Evolutionary conservation across 257 asterid species (phyloP), one percentile per base, ranked within the genome.

Genomic region (Solanum peruvianum): DNA sequence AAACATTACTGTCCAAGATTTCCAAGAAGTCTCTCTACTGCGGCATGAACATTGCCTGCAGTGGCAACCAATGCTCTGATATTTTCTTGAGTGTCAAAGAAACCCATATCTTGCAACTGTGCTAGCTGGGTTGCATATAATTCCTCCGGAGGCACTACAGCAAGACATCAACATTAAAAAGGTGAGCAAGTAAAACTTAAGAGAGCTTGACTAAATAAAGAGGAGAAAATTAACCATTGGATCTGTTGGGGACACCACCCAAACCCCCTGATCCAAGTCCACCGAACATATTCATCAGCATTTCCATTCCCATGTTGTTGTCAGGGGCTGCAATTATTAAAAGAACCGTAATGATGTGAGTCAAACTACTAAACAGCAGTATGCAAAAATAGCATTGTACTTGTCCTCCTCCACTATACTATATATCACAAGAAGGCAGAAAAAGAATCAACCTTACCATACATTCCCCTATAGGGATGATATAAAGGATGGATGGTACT

Each of bases 31-130:
- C 92, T 91, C 76, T 92, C 94, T 78, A 92, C 94, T 4, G 94
- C 94, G 23, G 94, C 94, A 89, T 92, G 91, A 84, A 92, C 94
- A 69, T 92, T 92, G 60, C 94, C 94, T n/a, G 92, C 87, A 85
- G 91, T 87, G 81, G 94, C 93, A 27, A 87, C 47, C 62, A 92
- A 89, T 21, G 93, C 94, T 86, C 91, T 87, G 33, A 89, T 87
- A 87, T 91, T 92, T 88, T 92, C 94, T 60, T 92, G 94, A 58
- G 92, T 85, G 84, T 92, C 94, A 85, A 88, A 91, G 88, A 92
- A 92, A 13, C 94, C 94, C 94, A 92, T 92, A 75, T 92, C 94
- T 87, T 86, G 93, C 45, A 92, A 88, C 69, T 91, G 94, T 7
- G 90, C 69, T 9, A 92, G 92, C 87, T 92, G 93, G 15, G 93